A percentile compares a stretch with the other conserved stretches of the same genome.
phyloP scores from a whole-genome alignment of 2,329 filamentous ascomycete genomes.

The Pseudogymnoascus sp. region DNA sequence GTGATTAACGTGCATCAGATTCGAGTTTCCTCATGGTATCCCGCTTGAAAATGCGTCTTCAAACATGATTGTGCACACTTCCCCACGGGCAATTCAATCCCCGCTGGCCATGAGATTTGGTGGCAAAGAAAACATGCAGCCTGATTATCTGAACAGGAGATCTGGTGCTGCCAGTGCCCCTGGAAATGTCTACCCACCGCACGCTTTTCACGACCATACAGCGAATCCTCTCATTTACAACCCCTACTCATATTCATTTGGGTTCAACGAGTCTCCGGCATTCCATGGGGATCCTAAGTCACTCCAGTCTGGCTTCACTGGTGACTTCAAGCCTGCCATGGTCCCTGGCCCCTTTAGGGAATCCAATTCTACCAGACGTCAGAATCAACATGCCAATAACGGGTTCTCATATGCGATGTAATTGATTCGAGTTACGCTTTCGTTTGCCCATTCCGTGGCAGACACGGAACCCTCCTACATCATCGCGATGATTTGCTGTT shows the following conservation, averaged over 20 bases:
- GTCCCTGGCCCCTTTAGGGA: neutral
- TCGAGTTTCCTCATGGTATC: constrained; percentile 21
- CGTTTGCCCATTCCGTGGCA: neutral
- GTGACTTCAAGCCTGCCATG: constrained; percentile 15
- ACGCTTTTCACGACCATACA: constrained; percentile 21
- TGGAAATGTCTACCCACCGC: constrained; percentile 21
- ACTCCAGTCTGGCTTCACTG: constrained; percentile 12
- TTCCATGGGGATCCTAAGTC: constrained; percentile 10
- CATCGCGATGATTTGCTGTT: neutral
- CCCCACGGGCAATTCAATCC: constrained; percentile 22
- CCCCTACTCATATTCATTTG: constrained; percentile 16
- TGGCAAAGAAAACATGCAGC: constrained; percentile 22
- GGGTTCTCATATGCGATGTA: neutral
- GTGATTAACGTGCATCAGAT: constrained; percentile 12
- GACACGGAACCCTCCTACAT: neutral
- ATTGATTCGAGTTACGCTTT: neutral
- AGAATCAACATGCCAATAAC: neutral
- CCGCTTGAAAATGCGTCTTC: constrained; percentile 15
- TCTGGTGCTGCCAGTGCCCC: constrained; percentile 10
- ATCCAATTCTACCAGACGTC: neutral
- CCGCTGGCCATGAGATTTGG: constrained; percentile 14
- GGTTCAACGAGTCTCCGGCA: constrained; percentile 11
- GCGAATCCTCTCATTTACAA: constrained; percentile 24
- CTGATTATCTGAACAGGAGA: constrained; percentile 16
- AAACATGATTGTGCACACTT: constrained; percentile 13